phyloP scores from a whole-genome alignment of 1,284 basidiomycete species.

The Jaminaea rosea region DNA sequence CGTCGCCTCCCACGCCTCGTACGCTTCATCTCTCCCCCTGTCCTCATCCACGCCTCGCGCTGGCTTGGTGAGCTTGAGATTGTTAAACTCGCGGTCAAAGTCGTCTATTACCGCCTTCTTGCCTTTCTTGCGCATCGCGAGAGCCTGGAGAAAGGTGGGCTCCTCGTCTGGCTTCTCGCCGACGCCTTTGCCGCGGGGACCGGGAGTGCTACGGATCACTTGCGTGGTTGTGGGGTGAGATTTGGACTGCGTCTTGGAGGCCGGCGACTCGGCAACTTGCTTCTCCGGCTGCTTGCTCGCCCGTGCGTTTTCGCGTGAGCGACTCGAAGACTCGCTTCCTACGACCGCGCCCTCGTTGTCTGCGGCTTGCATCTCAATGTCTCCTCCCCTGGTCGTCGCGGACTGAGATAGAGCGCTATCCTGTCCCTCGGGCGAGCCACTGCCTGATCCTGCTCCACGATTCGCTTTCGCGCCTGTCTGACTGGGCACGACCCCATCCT shows the following conservation, averaged over 20 bases:
- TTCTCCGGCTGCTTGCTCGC: not conserved
- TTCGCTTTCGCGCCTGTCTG: too few relatives aligned
- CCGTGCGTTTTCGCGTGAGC: not conserved
- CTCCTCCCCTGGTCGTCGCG: too few relatives aligned
- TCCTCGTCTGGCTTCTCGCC: slow-evolving; percentile 21
- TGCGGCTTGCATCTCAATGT: too few relatives aligned
- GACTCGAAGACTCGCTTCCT: too few relatives aligned
- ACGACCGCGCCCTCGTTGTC: too few relatives aligned
- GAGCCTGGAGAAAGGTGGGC: slow-evolving; percentile 25
- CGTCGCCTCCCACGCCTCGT: slow-evolving; percentile 1
- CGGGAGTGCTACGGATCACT: slow-evolving; percentile 8
- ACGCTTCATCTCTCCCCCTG: slow-evolving; percentile 10
- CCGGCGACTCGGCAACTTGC: not conserved
- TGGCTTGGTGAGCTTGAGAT: slow-evolving; percentile 21
- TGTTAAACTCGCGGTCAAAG: slow-evolving; percentile 36
- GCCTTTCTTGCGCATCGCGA: slow-evolving; percentile 22
- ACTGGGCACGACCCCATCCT: not conserved
- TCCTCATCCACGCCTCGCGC: not conserved
- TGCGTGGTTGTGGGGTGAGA: slow-evolving; percentile 4
- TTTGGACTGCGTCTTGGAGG: too few relatives aligned
- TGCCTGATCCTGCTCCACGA: too few relatives aligned
- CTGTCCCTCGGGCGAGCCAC: too few relatives aligned
- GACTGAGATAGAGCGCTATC: too few relatives aligned
- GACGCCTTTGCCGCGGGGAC: not conserved
- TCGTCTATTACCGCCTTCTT: slow-evolving; percentile 21